Base-by-base conservation (phyloP, 2,329 filamentous ascomycete genomes). In the Scytalidium lignicola region DNA sequence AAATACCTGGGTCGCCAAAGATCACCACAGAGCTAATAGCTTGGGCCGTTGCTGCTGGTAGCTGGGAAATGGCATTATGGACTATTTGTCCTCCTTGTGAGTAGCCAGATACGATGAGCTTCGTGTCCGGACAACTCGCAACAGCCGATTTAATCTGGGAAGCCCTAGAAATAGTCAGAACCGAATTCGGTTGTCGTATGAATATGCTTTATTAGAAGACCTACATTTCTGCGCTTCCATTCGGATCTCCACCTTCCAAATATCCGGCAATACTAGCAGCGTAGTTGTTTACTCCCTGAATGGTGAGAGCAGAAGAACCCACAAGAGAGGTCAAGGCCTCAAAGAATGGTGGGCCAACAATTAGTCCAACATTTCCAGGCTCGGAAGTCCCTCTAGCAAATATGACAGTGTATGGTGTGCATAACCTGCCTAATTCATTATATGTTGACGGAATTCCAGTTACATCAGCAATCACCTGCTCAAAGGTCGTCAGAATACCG, bases 351-450 rank as follows among this genome's bases (percentile, higher is more conserved):
- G 65, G 63, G 5, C 65, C 65, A 5, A 62, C 61, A 5, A 64
- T 48, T 13, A 62, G 59, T 1, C 66, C 67, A 58, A 76, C 69
- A 59, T 75, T 74, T n/a, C 74, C 74, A 6, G 62, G 55, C 54
- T 77, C 74, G 13, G 68, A 71, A 12, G 73, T 74, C 20, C 72
- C 74, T 42, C 74, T 69, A 9, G 74, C 72, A 53, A 72, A 76
- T 43, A 76, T 70, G 44, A 76, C 71, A 21, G 73, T 69, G 39
- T 64, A 62, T 9, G 49, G 21, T n/a, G 44, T 61, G 37, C 61
- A 64, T 20, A 51, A 18, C 15, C 48, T 44, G 0, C 51, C 48
- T 15, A 62, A 47, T 29, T 61, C 43, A 37, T 64, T 64, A 43
- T 60, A 61, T 1, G 59, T 63, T 0, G 50, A 55, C 44, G 55